These are phyloP conservation scores for Hymenochaete sp. DNA, from an alignment of 1,284 basidiomycete genomes.

Conservation along the genomic window DNA sequence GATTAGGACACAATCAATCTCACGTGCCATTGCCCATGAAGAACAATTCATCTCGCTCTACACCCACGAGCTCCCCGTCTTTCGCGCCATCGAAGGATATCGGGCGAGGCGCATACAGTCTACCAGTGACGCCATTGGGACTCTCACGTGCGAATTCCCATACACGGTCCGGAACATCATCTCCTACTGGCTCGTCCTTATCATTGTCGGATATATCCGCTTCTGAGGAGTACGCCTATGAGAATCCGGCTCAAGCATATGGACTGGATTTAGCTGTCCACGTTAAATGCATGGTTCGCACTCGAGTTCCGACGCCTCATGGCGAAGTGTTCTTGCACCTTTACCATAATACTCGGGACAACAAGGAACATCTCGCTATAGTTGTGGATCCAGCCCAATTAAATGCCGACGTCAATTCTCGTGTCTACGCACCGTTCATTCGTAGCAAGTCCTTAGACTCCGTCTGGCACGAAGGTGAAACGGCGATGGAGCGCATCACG, in stretches of 20 bases:
- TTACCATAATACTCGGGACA: conserved; percentile 86
- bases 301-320: conserved; percentile 93
- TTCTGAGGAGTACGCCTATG: background rate
- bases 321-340: conserved; percentile 91
- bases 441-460: conserved; percentile 80
- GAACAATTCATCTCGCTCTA: too few relatives aligned
- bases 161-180: conserved; percentile 26
- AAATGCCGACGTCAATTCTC: conserved; percentile 35
- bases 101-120: background rate
- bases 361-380: conserved; percentile 96
- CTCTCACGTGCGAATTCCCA: conserved; percentile 5
- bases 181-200: conserved; percentile 2
- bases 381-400: conserved; percentile 87
- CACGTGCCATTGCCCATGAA: conserved; percentile 21
- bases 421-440: conserved; percentile 46
- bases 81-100: conserved; percentile 29
- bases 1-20: conserved; percentile 29
- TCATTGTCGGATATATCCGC: conserved; percentile 4
- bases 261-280: conserved; percentile 29
- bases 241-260: background rate
- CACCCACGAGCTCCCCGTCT: conserved; percentile 25
- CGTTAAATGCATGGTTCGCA: conserved; percentile 92
- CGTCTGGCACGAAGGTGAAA: conserved; percentile 81
- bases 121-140: background rate
- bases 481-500: conserved; percentile 88